Evolutionary conservation across 495 filamentous ascomycete species (phyloP).

Genomic region (Penicillium salamii): DNA sequence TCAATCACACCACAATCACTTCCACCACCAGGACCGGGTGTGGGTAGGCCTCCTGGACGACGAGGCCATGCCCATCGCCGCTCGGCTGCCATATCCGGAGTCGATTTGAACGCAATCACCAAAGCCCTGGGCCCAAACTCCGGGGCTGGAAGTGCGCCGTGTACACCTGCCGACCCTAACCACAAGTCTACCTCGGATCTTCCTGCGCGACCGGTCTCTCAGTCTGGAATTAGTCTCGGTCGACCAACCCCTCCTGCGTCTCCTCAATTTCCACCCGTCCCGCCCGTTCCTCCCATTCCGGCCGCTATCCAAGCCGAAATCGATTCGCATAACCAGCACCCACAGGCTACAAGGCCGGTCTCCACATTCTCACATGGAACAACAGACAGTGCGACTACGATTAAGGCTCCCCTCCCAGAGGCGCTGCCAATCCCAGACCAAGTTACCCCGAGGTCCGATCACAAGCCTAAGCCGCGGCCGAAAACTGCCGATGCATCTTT

Average conservation of each 20-base stretch:
- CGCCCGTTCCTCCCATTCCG: constrained; percentile 23
- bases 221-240: constrained; percentile 31
- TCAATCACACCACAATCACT: constrained; percentile 43
- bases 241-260: constrained; percentile 36
- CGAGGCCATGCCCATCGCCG: constrained; percentile 81
- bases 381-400: constrained; percentile 59
- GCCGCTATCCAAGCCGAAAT: constrained; percentile 21
- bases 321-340: constrained; percentile 58
- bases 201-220: constrained; percentile 33
- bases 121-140: constrained; percentile 48
- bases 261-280: constrained; percentile 29
- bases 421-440: constrained; percentile 61
- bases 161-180: constrained; percentile 55
- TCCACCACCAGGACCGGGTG: constrained; percentile 40
- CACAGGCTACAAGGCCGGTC: constrained; percentile 63
- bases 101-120: constrained; percentile 73
- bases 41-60: constrained; percentile 46
- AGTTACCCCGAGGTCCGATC: constrained; percentile 57
- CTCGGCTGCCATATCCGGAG: constrained; percentile 81
- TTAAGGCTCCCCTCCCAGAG: constrained; percentile 36
- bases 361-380: constrained; percentile 74
- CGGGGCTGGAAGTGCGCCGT: constrained; percentile 62
- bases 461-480: constrained; percentile 40
- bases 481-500: constrained; percentile 54
- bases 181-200: constrained; percentile 29